A percentile compares a stretch with the other conserved stretches of the same genome.
phyloP scores from a whole-genome alignment of 139 green algal genomes.

The Chlamydomonas sp. region DNA sequence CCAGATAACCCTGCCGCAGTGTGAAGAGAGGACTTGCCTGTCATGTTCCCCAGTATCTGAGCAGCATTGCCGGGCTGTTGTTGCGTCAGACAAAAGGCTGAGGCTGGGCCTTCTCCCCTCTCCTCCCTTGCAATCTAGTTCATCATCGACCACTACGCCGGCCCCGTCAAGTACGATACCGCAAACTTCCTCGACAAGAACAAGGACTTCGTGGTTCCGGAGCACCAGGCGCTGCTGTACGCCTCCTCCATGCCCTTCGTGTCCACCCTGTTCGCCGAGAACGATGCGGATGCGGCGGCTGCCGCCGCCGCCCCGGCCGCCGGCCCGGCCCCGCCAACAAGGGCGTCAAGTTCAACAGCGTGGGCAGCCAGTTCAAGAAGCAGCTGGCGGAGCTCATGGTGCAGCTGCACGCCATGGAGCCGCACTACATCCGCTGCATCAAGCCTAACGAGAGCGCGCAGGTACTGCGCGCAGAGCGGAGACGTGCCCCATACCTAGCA shows the following conservation, averaged over 20 bases:
- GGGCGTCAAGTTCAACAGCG: constrained; percentile 89
- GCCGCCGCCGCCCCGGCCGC: background rate
- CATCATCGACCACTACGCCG: constrained; percentile 97
- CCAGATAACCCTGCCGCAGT: too few species aligned
- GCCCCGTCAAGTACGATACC: constrained; percentile 73
- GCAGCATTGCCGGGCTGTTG: too few species aligned
- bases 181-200: constrained; percentile 81
- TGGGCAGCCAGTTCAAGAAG: constrained; percentile 95
- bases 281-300: background rate
- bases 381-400: constrained; percentile 96
- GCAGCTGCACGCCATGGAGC: constrained; percentile 92
- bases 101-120: too few species aligned
- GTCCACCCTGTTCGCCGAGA: constrained; percentile 14
- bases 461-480: background rate
- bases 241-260: constrained; percentile 46
- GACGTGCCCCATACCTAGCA: background rate
- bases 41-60: too few species aligned
- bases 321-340: constrained; percentile 37
- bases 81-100: too few species aligned
- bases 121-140: constrained; percentile 68
- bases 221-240: constrained; percentile 94
- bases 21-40: too few species aligned
- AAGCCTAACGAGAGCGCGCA: constrained; percentile 91
- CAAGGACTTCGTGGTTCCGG: constrained; percentile 95
- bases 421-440: constrained; percentile 99